Evolutionary conservation across 345 rosid species (phyloP).

Genomic region (Gossypium anomalum): DNA sequence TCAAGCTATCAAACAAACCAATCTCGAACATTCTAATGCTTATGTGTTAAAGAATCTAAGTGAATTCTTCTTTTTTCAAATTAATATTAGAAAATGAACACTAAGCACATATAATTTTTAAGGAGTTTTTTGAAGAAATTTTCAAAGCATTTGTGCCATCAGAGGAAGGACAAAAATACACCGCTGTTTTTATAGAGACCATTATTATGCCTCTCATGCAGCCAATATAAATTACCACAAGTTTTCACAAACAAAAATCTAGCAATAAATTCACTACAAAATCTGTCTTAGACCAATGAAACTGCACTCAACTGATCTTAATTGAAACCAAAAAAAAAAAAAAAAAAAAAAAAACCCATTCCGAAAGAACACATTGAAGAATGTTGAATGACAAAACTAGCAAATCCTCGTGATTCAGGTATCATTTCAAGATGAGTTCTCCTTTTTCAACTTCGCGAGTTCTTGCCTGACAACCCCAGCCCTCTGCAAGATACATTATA

Average conservation of each 20-base stretch:
- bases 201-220: not conserved
- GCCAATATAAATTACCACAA: not conserved
- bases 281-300: constrained; percentile 1
- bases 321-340: not conserved
- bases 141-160: too few species aligned
- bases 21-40: too few species aligned
- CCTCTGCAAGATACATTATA: constrained; percentile 32
- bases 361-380: not conserved
- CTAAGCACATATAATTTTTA: too few species aligned
- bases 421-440: constrained; percentile 23
- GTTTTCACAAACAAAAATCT: not conserved
- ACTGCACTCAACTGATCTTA: not conserved
- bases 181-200: too few species aligned
- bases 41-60: too few species aligned
- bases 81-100: too few species aligned
- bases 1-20: too few species aligned
- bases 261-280: constrained; percentile 9
- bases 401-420: constrained; percentile 4
- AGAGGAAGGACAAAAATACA: too few species aligned
- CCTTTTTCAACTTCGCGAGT: constrained; percentile 53
- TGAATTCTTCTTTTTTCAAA: too few species aligned
- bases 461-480: constrained; percentile 57
- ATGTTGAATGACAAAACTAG: constrained; percentile 16
- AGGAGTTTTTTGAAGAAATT: too few species aligned
- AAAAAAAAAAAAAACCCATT: not conserved